phyloP scores from a whole-genome alignment of 495 filamentous ascomycete species.

The Penicillium herquei region DNA sequence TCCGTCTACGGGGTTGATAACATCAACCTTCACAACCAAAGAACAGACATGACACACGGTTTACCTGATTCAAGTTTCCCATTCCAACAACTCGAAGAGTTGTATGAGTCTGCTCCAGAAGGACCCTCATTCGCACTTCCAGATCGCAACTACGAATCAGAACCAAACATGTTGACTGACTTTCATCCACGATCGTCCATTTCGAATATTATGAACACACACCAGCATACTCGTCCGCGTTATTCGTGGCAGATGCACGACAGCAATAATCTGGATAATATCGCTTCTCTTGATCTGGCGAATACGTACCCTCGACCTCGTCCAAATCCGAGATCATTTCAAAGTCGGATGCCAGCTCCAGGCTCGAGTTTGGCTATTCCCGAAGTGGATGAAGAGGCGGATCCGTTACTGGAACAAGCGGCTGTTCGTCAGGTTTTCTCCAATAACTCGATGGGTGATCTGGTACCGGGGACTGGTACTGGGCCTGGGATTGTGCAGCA shows the following conservation, averaged over 20 bases:
- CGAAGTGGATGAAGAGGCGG: not conserved
- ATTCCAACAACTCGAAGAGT: not conserved
- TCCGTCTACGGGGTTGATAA: not conserved
- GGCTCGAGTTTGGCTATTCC: not conserved
- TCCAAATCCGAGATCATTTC: too few species aligned
- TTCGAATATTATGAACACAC: not conserved
- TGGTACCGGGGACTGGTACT: not conserved
- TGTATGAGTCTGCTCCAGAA: not conserved
- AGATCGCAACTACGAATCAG: constrained; percentile 1
- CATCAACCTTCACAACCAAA: not conserved
- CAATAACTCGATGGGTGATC: not conserved
- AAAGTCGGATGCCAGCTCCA: too few species aligned
- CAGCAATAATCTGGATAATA: not conserved
- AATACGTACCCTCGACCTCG: not conserved
- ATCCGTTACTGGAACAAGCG: not conserved
- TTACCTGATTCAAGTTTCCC: not conserved
- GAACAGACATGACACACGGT: not conserved
- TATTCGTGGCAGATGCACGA: not conserved
- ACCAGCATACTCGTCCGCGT: not conserved
- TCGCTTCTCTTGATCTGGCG: constrained; percentile 1
- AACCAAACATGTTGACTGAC: constrained; percentile 1
- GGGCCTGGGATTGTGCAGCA: not conserved
- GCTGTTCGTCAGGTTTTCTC: not conserved
- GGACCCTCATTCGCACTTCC: not conserved
- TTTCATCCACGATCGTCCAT: not conserved